Evolutionary conservation across 192 early-diverging fungal species (phyloP).

Genomic region (Umbelopsis isabellina): DNA sequence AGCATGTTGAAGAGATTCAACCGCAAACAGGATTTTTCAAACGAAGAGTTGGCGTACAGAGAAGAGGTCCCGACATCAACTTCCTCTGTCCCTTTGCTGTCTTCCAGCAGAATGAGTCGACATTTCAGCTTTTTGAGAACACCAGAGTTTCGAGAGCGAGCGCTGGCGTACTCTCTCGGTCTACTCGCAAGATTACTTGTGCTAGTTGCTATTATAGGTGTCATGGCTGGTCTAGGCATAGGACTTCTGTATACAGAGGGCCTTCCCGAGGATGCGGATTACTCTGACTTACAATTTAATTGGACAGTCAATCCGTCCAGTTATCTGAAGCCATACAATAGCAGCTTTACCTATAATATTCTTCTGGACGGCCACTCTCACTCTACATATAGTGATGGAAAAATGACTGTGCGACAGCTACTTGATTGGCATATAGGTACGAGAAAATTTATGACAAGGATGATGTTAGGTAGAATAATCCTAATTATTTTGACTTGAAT

Average conservation of each 20-base stretch:
- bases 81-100: neutral
- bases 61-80: neutral
- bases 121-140: neutral
- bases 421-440: conserved; percentile 67
- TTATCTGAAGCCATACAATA: conserved; percentile 49
- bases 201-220: conserved; percentile 26
- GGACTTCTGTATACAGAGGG: conserved; percentile 31
- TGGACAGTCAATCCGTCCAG: conserved; percentile 53
- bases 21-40: neutral
- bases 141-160: conserved; percentile 4
- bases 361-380: conserved; percentile 70
- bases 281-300: conserved; percentile 44
- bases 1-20: neutral
- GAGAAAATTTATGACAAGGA: neutral
- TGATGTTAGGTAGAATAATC: neutral
- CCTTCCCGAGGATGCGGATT: conserved; percentile 36
- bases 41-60: neutral
- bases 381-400: conserved; percentile 63
- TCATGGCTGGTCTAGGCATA: conserved; percentile 33
- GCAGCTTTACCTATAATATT: conserved; percentile 52
- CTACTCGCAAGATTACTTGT: conserved; percentile 17
- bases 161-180: conserved; percentile 1
- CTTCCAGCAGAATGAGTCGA: neutral
- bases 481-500: no score
- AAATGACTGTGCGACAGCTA: conserved; percentile 57